These are phyloP conservation scores for Vitellaria paradoxa DNA, from an alignment of 179 eudicot genomes.

Conservation along the genomic window DNA sequence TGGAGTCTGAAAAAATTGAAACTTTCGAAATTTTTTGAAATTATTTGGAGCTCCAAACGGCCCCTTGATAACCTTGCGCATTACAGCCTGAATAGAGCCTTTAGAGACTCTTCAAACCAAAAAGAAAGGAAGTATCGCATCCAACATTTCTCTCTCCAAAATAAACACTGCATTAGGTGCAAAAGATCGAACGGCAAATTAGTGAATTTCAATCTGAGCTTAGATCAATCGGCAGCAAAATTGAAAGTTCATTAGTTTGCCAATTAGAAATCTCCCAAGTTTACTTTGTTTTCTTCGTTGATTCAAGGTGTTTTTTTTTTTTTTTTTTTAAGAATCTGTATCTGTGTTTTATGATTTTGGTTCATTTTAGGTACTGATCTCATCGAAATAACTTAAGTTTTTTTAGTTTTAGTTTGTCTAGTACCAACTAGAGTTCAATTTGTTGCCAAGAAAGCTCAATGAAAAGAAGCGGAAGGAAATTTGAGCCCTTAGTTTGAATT, in stretches of 20 bases:
- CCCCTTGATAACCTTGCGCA: too few relatives aligned
- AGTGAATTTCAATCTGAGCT: background rate
- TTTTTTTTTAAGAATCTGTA: background rate
- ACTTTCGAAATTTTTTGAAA: too few relatives aligned
- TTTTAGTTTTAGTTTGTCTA: background rate
- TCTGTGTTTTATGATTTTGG: background rate
- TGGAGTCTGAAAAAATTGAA: too few relatives aligned
- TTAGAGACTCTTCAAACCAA: too few relatives aligned
- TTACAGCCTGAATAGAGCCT: too few relatives aligned
- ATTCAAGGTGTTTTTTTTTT: background rate
- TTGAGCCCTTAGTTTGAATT: background rate
- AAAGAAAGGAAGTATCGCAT: background rate
- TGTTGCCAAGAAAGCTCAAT: background rate
- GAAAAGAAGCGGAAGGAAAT: background rate
- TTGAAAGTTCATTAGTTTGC: conserved; percentile 17
- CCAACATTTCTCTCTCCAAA: background rate
- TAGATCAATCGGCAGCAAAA: conserved; percentile 11
- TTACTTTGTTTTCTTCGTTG: background rate
- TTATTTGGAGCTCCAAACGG: too few relatives aligned
- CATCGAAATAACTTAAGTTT: background rate
- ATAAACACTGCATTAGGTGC: background rate
- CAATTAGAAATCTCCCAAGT: background rate
- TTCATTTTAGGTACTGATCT: conserved; percentile 9
- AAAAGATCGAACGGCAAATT: background rate
- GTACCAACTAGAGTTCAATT: background rate